Base-by-base conservation (phyloP, 1,284 basidiomycete genomes). In the Pisolithus thermaeus region DNA sequence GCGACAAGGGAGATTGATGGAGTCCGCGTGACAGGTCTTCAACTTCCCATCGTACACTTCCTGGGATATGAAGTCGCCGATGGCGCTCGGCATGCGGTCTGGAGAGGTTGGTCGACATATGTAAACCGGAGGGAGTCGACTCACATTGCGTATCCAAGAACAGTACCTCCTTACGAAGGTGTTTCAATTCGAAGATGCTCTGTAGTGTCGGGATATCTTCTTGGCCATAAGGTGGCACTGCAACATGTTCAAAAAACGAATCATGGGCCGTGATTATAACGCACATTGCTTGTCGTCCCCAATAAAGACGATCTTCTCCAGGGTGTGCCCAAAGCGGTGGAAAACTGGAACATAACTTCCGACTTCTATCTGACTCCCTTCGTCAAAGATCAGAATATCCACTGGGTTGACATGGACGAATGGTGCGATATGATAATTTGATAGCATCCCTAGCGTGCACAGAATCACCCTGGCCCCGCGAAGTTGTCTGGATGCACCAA, bases 261-360 rank as follows among this genome's bases (percentile, higher is more conserved):
- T n/a, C 27, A 8, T 5, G 6, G 8, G 4, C n/a, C n/a, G 43
- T 4, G 51, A 49, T 45, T 36, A 70, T 14, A 16, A 28, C 73
- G 64, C 56, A 89, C 87, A 75, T 70, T 90, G 88, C 59, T 80
- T 84, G 58, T 86, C 73, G 70, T 90, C 87, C 8, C 87, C 87
- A 66, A 90, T 83, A 54, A 88, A 84, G 51, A 81, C 81, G 1
- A 84, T 63, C 57, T 87, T 89, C 22, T 71, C 68, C 18, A 90
- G 65, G 3, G 66, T 69, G 0, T 60, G 56, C 1, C 63, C 59
- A 56, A 76, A 83, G 12, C 56, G 61, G 16, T 69, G 60, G 41
- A 89, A 72, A 9, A 83, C 60, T 3, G 78, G 70, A 14, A 83
- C 52, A 57, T 85, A 89, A 50, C 79, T 70, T 38, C 79, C 78